These are phyloP conservation scores for Mortierella hygrophila DNA, from an alignment of 192 early-diverging fungal species.

Conservation along the genomic window DNA sequence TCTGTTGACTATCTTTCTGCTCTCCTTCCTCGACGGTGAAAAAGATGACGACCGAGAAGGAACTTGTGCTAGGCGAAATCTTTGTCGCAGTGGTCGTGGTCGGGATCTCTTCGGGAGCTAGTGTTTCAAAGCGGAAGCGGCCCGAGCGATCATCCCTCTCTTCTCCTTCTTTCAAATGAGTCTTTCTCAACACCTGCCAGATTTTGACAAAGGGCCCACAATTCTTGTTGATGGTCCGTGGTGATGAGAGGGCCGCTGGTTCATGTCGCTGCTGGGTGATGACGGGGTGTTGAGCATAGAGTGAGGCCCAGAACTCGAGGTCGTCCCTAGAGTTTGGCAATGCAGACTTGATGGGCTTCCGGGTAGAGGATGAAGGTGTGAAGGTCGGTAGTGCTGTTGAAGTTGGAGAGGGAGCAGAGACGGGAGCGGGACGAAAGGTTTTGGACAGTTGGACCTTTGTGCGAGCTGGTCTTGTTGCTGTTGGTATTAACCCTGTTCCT, in stretches of 20 bases:
- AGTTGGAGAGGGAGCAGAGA: neutral
- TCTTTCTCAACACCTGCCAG: slow-evolving; percentile 36
- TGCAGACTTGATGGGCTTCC: neutral
- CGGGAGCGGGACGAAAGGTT: neutral
- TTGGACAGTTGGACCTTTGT: neutral
- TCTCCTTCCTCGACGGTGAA: slow-evolving; percentile 28
- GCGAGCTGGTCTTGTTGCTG: neutral
- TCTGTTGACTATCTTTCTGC: neutral
- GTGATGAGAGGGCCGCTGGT: neutral
- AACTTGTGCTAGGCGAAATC: slow-evolving; percentile 6
- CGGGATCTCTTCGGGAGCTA: slow-evolving; percentile 16
- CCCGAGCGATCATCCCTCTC: neutral
- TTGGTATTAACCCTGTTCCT: neutral
- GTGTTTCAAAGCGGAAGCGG: slow-evolving; percentile 23
- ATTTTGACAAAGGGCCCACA: slow-evolving; percentile 14
- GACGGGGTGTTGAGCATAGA: slow-evolving; percentile 40
- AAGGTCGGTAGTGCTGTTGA: neutral
- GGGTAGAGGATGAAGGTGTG: neutral
- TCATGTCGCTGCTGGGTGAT: slow-evolving; percentile 11
- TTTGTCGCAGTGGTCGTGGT: slow-evolving; percentile 7
- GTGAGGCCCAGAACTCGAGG: slow-evolving; percentile 41
- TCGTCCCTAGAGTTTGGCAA: slow-evolving; percentile 16
- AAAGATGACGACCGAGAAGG: slow-evolving; percentile 45
- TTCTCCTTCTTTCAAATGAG: slow-evolving; percentile 5
- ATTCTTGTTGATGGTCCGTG: neutral